Conservation (phyloP, 2,329 filamentous ascomycete genomes). For the Ophiostoma sp. region DNA sequence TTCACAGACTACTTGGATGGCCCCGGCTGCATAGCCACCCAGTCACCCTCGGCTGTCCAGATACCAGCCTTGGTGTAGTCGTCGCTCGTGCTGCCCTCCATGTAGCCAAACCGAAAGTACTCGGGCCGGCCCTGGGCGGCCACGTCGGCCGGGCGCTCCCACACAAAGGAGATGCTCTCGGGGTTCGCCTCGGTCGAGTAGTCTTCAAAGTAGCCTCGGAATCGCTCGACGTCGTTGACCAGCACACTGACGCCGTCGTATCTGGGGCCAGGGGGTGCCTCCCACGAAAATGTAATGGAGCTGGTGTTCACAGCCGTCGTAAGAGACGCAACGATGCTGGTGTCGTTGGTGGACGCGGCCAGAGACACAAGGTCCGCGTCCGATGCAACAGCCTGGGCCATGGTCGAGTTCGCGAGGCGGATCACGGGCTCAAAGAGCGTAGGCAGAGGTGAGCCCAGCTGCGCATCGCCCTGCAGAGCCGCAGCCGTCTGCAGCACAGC, state of each 20-base stretch:
- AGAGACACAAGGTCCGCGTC: slow-evolving; percentile 22
- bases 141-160: slow-evolving; percentile 22
- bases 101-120: slow-evolving; percentile 73
- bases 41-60: slow-evolving; percentile 60
- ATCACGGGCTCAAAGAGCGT: slow-evolving; percentile 46
- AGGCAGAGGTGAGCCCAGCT: slow-evolving; percentile 58
- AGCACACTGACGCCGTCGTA: slow-evolving; percentile 75
- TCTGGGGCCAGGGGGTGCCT: slow-evolving; percentile 41
- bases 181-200: slow-evolving; percentile 31
- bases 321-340: not conserved
- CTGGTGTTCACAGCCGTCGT: slow-evolving; percentile 43
- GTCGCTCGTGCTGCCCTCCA: slow-evolving; percentile 57
- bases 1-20: slow-evolving; percentile 39
- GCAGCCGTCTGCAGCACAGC: slow-evolving; percentile 76
- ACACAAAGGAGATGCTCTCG: slow-evolving; percentile 18
- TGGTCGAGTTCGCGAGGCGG: slow-evolving; percentile 32
- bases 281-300: slow-evolving; percentile 60
- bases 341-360: not conserved
- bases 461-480: slow-evolving; percentile 64
- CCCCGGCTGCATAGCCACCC: slow-evolving; percentile 60
- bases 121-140: slow-evolving; percentile 49
- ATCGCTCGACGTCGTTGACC: slow-evolving; percentile 81
- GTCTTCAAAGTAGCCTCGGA: slow-evolving; percentile 63
- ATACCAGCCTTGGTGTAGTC: slow-evolving; percentile 73
- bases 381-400: slow-evolving; percentile 16